phyloP scores from a whole-genome alignment of 2,329 filamentous ascomycete species.

The Cryphonectria radicalis region DNA sequence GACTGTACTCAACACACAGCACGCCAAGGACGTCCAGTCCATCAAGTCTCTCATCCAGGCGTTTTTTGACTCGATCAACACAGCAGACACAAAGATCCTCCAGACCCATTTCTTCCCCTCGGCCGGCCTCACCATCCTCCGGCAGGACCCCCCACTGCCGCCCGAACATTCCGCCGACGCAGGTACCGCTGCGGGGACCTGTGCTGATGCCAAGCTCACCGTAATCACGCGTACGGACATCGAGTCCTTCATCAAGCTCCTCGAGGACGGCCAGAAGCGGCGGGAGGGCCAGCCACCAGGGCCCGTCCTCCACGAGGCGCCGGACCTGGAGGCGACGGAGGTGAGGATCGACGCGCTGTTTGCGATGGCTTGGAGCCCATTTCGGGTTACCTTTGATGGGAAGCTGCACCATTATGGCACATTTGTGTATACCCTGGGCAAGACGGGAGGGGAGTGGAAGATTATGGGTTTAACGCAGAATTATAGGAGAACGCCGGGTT shows the following conservation, averaged over 20 bases:
- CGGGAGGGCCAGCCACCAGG: slow-evolving; percentile 18
- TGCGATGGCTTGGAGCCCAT: slow-evolving; percentile 25
- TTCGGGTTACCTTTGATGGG: slow-evolving; percentile 23
- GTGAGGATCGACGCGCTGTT: slow-evolving; percentile 24
- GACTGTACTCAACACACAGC: slow-evolving; percentile 19
- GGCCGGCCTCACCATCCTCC: slow-evolving; percentile 25
- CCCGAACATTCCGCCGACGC: background rate
- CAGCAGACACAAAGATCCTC: slow-evolving; percentile 23
- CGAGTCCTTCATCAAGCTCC: slow-evolving; percentile 25
- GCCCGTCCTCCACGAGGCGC: slow-evolving; percentile 22
- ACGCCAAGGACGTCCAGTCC: slow-evolving; percentile 16
- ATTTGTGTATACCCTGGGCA: slow-evolving; percentile 26
- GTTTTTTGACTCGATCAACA: slow-evolving; percentile 28
- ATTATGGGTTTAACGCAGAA: slow-evolving; percentile 26
- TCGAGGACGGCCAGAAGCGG: slow-evolving; percentile 22
- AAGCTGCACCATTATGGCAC: slow-evolving; percentile 28
- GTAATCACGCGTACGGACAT: slow-evolving; percentile 24
- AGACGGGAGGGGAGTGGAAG: slow-evolving; percentile 23
- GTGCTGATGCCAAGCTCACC: slow-evolving; percentile 16
- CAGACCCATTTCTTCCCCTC: slow-evolving; percentile 22
- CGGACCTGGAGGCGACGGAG: slow-evolving; percentile 21
- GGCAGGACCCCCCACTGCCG: slow-evolving; percentile 24
- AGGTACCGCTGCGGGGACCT: background rate
- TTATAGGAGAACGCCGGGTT: slow-evolving; percentile 26
- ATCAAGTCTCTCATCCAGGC: slow-evolving; percentile 28